Evolutionary conservation across 805 yeast species (phyloP).

Genomic region (Candida germanica): DNA sequence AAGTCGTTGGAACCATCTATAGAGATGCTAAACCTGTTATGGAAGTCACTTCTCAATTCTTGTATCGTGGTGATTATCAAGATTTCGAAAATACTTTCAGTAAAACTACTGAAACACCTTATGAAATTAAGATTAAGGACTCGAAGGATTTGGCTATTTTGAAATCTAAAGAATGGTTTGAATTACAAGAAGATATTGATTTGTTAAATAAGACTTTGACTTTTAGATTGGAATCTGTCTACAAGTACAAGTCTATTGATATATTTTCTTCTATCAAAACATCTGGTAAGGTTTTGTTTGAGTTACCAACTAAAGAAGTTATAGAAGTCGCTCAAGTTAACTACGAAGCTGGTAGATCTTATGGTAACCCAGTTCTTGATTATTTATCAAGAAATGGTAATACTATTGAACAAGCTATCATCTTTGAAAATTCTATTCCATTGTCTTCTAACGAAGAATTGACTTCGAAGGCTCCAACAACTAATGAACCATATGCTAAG

Average conservation of each 20-base stretch:
- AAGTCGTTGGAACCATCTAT: slow-evolving; percentile 84
- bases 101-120: slow-evolving; percentile 82
- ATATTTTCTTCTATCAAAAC: slow-evolving; percentile 80
- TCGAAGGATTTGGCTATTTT: slow-evolving; percentile 91
- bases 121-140: slow-evolving; percentile 66
- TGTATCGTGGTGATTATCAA: slow-evolving; percentile 87
- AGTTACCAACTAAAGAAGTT: slow-evolving; percentile 88
- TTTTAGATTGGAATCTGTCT: slow-evolving; percentile 84
- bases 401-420: slow-evolving; percentile 89
- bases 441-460: slow-evolving; percentile 63
- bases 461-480: slow-evolving; percentile 81
- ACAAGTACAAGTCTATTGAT: slow-evolving; percentile 71
- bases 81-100: slow-evolving; percentile 93
- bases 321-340: slow-evolving; percentile 78
- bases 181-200: slow-evolving; percentile 65
- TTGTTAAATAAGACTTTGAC: slow-evolving; percentile 77
- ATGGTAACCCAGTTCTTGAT: slow-evolving; percentile 96
- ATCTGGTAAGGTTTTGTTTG: slow-evolving; percentile 79
- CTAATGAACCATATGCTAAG: slow-evolving; percentile 94
- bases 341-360: slow-evolving; percentile 88
- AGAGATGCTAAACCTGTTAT: slow-evolving; percentile 77
- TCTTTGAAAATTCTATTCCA: slow-evolving; percentile 88
- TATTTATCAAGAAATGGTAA: slow-evolving; percentile 89
- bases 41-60: slow-evolving; percentile 93
- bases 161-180: slow-evolving; percentile 97